These are phyloP conservation scores for Xylaria sp. DNA, from an alignment of 2,329 filamentous ascomycete species.

Conservation along the genomic window DNA sequence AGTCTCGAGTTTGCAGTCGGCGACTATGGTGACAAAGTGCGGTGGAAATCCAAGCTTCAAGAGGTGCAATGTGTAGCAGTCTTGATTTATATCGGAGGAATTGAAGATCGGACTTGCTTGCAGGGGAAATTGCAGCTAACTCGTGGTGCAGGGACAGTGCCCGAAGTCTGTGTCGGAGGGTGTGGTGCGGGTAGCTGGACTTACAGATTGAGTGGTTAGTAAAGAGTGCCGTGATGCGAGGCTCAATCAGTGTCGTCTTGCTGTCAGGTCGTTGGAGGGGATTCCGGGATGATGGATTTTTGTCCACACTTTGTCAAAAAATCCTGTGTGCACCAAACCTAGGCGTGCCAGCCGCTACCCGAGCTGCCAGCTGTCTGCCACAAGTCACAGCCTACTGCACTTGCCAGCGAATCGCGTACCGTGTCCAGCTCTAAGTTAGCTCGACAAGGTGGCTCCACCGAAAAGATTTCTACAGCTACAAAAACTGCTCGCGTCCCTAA, in stretches of 20 bases:
- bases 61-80: conserved; percentile 1
- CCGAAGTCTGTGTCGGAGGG: background rate
- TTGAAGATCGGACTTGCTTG: background rate
- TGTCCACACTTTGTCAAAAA: conserved; percentile 32
- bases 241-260: conserved; percentile 30
- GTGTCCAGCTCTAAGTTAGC: background rate
- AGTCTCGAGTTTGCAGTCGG: background rate
- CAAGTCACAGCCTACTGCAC: background rate
- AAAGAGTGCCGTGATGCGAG: conserved; percentile 21
- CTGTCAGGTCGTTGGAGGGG: conserved; percentile 31
- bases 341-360: conserved; percentile 20
- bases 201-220: conserved; percentile 30
- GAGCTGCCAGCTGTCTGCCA: conserved; percentile 19
- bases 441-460: conserved; percentile 6
- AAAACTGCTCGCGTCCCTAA: conserved; percentile 7
- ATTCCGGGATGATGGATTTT: conserved; percentile 32
- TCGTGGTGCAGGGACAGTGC: background rate
- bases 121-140: background rate
- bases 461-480: conserved; percentile 18
- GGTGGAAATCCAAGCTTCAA: conserved; percentile 17
- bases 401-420: background rate
- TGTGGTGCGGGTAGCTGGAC: conserved; percentile 22
- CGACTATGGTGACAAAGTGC: background rate
- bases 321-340: conserved; percentile 34
- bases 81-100: conserved; percentile 15